These are phyloP conservation scores for Nephelium lappaceum DNA, from an alignment of 345 rosid species.

Conservation along the genomic window DNA sequence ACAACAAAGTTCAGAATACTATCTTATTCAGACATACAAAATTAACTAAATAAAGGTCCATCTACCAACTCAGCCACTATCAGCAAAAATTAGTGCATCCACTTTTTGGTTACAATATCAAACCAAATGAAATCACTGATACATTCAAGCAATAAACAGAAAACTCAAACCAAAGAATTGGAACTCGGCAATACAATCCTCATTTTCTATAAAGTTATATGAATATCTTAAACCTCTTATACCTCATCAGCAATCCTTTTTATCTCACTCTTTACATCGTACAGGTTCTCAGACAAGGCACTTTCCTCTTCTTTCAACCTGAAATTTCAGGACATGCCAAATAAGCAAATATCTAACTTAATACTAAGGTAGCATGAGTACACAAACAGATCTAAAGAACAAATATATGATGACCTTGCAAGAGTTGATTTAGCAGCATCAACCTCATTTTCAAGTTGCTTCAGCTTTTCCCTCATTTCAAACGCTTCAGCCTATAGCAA, in stretches of 20 bases:
- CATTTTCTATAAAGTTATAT: not conserved
- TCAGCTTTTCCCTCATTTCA: slow-evolving; percentile 70
- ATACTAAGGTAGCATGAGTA: slow-evolving; percentile 15
- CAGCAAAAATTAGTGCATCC: not conserved
- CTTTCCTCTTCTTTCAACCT: slow-evolving; percentile 79
- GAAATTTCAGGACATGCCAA: slow-evolving; percentile 16
- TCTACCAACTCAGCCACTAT: not conserved
- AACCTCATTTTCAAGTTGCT: slow-evolving; percentile 56
- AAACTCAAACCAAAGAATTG: not conserved
- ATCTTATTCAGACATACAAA: not conserved
- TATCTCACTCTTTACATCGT: slow-evolving; percentile 47
- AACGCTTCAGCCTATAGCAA: slow-evolving; percentile 76
- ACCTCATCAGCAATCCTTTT: slow-evolving; percentile 64
- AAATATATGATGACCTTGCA: slow-evolving; percentile 47
- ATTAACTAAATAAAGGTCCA: not conserved
- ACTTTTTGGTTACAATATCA: not conserved
- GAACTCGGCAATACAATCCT: not conserved
- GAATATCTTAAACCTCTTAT: slow-evolving; percentile 17
- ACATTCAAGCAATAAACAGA: not conserved
- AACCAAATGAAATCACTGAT: not conserved
- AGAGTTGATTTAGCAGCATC: slow-evolving; percentile 52
- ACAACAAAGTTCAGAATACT: not conserved
- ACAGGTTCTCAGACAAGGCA: slow-evolving; percentile 44
- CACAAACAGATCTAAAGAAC: slow-evolving; percentile 14
- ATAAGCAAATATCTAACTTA: slow-evolving; percentile 14